These are phyloP conservation scores for Clarireedia hainanense DNA, from an alignment of 2,329 filamentous ascomycete species.

Conservation along the genomic window DNA sequence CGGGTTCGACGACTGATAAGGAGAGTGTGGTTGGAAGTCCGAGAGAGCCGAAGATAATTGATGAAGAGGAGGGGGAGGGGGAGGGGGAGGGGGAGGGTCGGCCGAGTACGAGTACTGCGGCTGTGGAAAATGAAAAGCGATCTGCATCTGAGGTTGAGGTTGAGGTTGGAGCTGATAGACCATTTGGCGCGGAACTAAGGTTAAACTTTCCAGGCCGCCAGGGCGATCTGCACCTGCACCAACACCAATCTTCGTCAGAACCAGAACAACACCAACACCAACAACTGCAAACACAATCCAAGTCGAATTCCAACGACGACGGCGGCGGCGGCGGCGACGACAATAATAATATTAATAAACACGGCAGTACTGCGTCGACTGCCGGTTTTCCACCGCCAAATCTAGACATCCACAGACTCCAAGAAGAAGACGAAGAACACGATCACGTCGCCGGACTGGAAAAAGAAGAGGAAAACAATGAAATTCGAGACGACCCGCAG, in stretches of 20 bases:
- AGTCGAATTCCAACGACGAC: neutral
- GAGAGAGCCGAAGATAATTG: neutral
- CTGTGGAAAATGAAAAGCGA: neutral
- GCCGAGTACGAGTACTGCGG: too few relatives aligned
- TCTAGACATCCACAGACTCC: slow-evolving; percentile 23
- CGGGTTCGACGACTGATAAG: neutral
- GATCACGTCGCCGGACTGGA: neutral
- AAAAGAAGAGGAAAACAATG: neutral
- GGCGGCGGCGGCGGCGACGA: neutral
- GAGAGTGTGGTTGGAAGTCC: neutral
- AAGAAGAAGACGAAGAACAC: slow-evolving; percentile 15
- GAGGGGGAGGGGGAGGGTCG: neutral
- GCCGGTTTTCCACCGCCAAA: slow-evolving; percentile 26
- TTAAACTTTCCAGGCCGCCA: slow-evolving; percentile 5
- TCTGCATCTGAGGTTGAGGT: neutral
- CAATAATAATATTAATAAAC: slow-evolving; percentile 11
- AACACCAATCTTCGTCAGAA: slow-evolving; percentile 7
- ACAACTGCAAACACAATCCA: neutral
- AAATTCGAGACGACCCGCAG: neutral
- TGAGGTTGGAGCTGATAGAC: neutral
- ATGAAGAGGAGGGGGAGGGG: neutral
- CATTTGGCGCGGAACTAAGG: slow-evolving; percentile 3
- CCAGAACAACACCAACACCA: slow-evolving; percentile 8
- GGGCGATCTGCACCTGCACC: slow-evolving; percentile 14
- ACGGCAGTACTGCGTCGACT: slow-evolving; percentile 22